Percentiles rank a stretch among this genome's conserved stretches.
phyloP scores from a whole-genome alignment of 2,329 filamentous ascomycete genomes.

The Macrophomina phaseolina region DNA sequence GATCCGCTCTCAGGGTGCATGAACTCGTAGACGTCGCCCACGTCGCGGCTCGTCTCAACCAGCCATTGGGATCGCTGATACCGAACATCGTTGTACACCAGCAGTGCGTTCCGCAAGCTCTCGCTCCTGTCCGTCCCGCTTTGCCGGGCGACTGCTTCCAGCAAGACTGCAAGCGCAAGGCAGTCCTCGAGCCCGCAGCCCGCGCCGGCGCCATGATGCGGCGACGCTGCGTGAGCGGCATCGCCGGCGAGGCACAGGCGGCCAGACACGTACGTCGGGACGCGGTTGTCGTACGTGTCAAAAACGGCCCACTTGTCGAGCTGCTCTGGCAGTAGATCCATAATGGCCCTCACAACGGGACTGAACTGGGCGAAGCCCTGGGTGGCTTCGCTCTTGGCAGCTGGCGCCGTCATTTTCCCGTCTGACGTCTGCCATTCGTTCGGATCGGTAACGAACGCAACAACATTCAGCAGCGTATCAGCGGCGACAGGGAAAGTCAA shows the following conservation, averaged over 20 bases:
- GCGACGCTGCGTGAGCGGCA: slow-evolving; percentile 32
- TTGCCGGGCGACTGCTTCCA: neutral
- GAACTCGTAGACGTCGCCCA: slow-evolving; percentile 31
- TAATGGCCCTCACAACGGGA: slow-evolving; percentile 16
- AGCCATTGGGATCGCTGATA: slow-evolving; percentile 27
- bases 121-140: neutral
- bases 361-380: slow-evolving; percentile 23
- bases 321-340: slow-evolving; percentile 1
- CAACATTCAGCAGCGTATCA: slow-evolving; percentile 30
- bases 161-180: slow-evolving; percentile 1
- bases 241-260: slow-evolving; percentile 33
- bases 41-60: slow-evolving; percentile 26
- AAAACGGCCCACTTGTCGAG: slow-evolving; percentile 31
- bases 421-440: slow-evolving; percentile 28
- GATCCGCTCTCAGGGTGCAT: slow-evolving; percentile 19
- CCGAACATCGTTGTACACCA: slow-evolving; percentile 29
- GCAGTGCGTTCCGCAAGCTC: slow-evolving; percentile 24
- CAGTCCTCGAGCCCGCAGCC: slow-evolving; percentile 32
- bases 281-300: slow-evolving; percentile 29
- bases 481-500: slow-evolving; percentile 32
- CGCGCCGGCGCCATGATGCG: slow-evolving; percentile 34
- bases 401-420: slow-evolving; percentile 25
- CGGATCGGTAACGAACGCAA: slow-evolving; percentile 31
- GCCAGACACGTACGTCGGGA: slow-evolving; percentile 29
- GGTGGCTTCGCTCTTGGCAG: slow-evolving; percentile 25